Evolutionary conservation across 208 protist species (phyloP).

Genomic region (Trypanosoma lewisi): DNA sequence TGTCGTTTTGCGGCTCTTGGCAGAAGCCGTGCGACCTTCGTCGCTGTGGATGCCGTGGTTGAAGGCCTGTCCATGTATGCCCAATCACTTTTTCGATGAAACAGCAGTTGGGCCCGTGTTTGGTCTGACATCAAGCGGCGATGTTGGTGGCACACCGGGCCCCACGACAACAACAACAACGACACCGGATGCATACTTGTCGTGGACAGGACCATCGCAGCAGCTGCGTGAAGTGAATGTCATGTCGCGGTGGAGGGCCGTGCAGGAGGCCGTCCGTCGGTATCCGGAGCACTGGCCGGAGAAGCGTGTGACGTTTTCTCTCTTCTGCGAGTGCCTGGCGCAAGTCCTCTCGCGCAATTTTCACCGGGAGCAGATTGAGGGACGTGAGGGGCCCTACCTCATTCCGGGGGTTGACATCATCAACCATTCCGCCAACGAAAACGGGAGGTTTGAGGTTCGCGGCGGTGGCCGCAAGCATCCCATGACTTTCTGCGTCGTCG

Average conservation of each 20-base stretch:
- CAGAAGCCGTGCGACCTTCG: constrained; percentile 47
- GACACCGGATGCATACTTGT: not conserved
- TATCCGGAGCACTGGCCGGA: constrained; percentile 63
- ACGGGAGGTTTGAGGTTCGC: constrained; percentile 68
- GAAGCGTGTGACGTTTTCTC: constrained; percentile 32
- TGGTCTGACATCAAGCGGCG: constrained; percentile 10
- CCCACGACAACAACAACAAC: not conserved
- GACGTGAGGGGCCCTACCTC: constrained; percentile 80
- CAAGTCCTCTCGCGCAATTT: constrained; percentile 87
- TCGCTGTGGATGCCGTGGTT: constrained; percentile 73
- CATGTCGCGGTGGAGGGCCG: constrained; percentile 43
- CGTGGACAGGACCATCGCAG: constrained; percentile 60
- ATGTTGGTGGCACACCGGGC: not conserved
- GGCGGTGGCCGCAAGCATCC: constrained; percentile 77
- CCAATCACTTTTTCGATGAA: constrained; percentile 58
- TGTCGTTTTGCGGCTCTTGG: constrained; percentile 71
- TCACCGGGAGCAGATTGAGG: constrained; percentile 73
- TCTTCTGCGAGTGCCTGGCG: constrained; percentile 73
- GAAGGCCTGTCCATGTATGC: constrained; percentile 72
- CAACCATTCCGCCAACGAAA: constrained; percentile 71
- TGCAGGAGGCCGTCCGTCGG: constrained; percentile 43
- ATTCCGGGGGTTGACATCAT: constrained; percentile 79
- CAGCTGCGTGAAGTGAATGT: constrained; percentile 60
- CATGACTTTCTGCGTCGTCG: constrained; percentile 66
- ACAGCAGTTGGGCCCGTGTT: constrained; percentile 29